These are phyloP conservation scores for Eimeria acervulina DNA, from an alignment of 169 alveolate genomes.

Conservation along the genomic window DNA sequence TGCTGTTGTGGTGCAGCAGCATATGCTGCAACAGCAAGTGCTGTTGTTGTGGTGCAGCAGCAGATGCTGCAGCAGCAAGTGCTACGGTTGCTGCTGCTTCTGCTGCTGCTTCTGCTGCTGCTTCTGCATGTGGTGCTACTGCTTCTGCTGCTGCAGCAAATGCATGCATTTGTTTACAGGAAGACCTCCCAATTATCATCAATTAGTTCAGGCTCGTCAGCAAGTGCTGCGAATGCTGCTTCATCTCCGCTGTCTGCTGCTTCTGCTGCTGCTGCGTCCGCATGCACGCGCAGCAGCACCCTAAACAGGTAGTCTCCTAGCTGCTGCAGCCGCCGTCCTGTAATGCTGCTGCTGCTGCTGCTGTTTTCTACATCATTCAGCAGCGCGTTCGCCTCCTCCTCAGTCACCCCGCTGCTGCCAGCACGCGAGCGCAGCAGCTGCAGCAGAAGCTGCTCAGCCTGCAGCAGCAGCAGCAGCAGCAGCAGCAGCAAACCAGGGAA, in stretches of 20 bases:
- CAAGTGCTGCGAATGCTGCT: background rate
- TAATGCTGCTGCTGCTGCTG: background rate
- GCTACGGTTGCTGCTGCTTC: background rate
- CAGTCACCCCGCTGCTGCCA: slow-evolving; percentile 35
- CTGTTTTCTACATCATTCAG: too few species aligned
- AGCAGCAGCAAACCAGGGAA: too few species aligned
- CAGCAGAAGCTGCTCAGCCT: too few species aligned
- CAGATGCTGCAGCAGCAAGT: background rate
- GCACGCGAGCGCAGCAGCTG: slow-evolving; percentile 34
- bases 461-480: too few species aligned
- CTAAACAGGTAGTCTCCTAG: slow-evolving; percentile 47
- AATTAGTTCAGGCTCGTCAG: background rate
- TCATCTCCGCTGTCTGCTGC: background rate
- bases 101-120: background rate
- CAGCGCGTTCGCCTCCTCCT: background rate
- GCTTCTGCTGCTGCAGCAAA: background rate
- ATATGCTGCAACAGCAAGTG: background rate
- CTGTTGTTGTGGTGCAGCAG: background rate
- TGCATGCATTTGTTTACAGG: background rate
- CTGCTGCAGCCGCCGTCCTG: slow-evolving; percentile 72
- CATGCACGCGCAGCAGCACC: slow-evolving; percentile 50
- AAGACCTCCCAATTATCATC: background rate
- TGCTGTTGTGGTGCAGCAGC: background rate
- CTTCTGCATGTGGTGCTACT: background rate
- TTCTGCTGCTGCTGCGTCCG: slow-evolving; percentile 38